Conservation (phyloP, 2,329 filamentous ascomycete genomes). For the Xenosphaeropsis pyriputrescens region DNA sequence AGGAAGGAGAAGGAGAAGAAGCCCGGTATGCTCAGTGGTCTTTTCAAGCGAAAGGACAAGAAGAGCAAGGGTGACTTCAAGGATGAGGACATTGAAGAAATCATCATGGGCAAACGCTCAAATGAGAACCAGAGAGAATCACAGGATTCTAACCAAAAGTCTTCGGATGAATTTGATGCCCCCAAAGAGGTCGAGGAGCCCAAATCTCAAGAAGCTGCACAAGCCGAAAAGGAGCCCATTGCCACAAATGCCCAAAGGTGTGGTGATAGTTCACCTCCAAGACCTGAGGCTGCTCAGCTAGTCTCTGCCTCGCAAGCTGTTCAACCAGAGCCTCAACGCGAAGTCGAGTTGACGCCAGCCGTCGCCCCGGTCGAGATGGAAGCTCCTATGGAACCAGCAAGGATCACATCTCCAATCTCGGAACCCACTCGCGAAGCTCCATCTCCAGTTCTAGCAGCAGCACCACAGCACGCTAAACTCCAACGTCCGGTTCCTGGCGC, state of each 20-base stretch:
- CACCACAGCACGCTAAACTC: slow-evolving; percentile 9
- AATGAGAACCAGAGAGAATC: slow-evolving; percentile 21
- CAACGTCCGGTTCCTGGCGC: slow-evolving; percentile 15
- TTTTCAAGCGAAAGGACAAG: slow-evolving; percentile 29
- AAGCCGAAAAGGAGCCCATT: slow-evolving; percentile 38
- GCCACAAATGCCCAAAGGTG: slow-evolving; percentile 53
- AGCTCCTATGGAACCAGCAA: too few species aligned
- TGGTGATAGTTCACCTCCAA: slow-evolving; percentile 11
- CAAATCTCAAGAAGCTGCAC: slow-evolving; percentile 3
- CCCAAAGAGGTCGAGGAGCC: too few species aligned
- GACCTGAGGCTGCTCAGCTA: slow-evolving; percentile 2
- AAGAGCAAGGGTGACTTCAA: slow-evolving; percentile 35
- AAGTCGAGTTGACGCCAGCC: too few species aligned
- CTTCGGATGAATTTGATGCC: slow-evolving; percentile 12
- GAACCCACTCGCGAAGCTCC: too few species aligned
- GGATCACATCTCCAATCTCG: too few species aligned
- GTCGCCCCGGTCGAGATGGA: too few species aligned
- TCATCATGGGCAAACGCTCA: slow-evolving; percentile 17
- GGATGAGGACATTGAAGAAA: slow-evolving; percentile 29
- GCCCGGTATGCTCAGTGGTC: slow-evolving; percentile 51
- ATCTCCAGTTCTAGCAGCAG: slow-evolving; percentile 11
- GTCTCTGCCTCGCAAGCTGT: too few species aligned
- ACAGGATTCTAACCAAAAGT: too few species aligned
- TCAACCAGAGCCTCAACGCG: too few species aligned
- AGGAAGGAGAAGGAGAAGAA: slow-evolving; percentile 35